Evolutionary conservation across 208 protist genomes (phyloP).

Genomic region (Vickermania ingenoplastis): DNA sequence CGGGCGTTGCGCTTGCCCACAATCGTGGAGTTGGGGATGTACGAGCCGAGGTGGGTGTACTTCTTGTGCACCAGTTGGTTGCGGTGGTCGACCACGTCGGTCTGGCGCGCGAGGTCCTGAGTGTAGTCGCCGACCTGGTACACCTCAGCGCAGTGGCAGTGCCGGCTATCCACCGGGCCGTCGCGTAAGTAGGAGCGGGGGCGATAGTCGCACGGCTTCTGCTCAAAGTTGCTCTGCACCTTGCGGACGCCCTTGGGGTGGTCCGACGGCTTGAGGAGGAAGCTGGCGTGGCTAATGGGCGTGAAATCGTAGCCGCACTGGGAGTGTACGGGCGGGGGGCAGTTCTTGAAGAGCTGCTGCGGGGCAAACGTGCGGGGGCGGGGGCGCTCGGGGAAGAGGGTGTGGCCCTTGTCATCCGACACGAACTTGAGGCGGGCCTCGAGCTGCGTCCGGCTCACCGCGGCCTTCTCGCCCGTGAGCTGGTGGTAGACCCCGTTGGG

Average conservation of each 20-base stretch:
- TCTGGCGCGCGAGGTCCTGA: conserved; percentile 48
- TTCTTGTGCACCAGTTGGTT: conserved; percentile 49
- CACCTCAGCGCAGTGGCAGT: conserved; percentile 80
- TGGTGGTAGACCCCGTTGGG: conserved; percentile 52
- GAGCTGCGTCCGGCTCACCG: conserved; percentile 19
- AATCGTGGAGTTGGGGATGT: conserved; percentile 50
- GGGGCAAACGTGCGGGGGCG: conserved; percentile 60
- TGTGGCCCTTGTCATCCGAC: conserved; percentile 47
- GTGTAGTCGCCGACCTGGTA: conserved; percentile 85
- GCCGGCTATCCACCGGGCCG: conserved; percentile 36
- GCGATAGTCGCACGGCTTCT: conserved; percentile 60
- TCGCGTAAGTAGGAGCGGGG: conserved; percentile 65
- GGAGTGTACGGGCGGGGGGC: conserved; percentile 59
- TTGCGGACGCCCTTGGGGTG: conserved; percentile 47
- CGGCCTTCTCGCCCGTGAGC: conserved; percentile 30
- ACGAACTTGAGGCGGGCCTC: conserved; percentile 47
- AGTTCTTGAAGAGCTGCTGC: conserved; percentile 63
- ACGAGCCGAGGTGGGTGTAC: conserved; percentile 42
- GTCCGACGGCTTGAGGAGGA: conserved; percentile 49
- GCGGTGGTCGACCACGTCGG: conserved; percentile 48
- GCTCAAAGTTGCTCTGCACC: conserved; percentile 67
- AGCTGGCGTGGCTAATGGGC: conserved; percentile 66
- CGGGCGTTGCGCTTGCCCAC: conserved; percentile 55
- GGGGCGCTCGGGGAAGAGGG: conserved; percentile 24
- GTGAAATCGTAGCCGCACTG: conserved; percentile 84